Conservation (phyloP, 2,329 filamentous ascomycete genomes). For the Ophiostoma piceae region DNA sequence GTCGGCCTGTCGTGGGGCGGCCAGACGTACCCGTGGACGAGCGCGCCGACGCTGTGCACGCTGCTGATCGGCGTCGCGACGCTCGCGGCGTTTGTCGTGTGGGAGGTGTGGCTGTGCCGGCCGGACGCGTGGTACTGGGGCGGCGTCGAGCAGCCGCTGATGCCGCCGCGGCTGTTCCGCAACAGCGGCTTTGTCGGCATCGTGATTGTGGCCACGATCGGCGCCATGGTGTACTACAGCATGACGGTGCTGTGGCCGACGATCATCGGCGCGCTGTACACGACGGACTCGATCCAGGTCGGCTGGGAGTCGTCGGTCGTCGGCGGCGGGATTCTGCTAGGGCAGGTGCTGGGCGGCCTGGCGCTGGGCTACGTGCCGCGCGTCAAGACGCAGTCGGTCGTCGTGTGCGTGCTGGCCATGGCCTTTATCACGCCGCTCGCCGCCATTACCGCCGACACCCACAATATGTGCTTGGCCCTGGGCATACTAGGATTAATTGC, state of each 20-base stretch:
- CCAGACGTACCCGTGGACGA: conserved; percentile 40
- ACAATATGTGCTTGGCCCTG: conserved; percentile 34
- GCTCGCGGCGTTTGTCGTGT: conserved; percentile 37
- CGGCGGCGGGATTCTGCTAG: conserved; percentile 35
- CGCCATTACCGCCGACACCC: conserved; percentile 31
- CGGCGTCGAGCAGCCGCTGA: conserved; percentile 35
- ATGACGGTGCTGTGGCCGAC: conserved; percentile 43
- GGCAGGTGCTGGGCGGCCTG: conserved; percentile 37
- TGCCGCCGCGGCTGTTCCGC: conserved; percentile 41
- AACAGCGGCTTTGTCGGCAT: conserved; percentile 35
- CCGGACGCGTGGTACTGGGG: background rate
- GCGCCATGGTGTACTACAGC: conserved; percentile 43
- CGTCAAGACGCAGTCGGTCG: conserved; percentile 36
- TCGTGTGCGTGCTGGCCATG: conserved; percentile 32
- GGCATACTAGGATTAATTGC: conserved; percentile 33
- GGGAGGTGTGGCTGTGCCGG: conserved; percentile 36
- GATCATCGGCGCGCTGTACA: conserved; percentile 41
- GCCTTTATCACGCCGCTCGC: conserved; percentile 35
- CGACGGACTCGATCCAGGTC: conserved; percentile 36
- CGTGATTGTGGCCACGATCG: conserved; percentile 35
- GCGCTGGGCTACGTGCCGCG: conserved; percentile 36
- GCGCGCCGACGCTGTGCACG: conserved; percentile 30
- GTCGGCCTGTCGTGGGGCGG: conserved; percentile 43
- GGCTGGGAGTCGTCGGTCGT: conserved; percentile 41
- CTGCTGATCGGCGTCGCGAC: conserved; percentile 38